These are phyloP conservation scores for Myxozyma neotropica DNA, from an alignment of 805 yeast genomes.

Conservation along the genomic window DNA sequence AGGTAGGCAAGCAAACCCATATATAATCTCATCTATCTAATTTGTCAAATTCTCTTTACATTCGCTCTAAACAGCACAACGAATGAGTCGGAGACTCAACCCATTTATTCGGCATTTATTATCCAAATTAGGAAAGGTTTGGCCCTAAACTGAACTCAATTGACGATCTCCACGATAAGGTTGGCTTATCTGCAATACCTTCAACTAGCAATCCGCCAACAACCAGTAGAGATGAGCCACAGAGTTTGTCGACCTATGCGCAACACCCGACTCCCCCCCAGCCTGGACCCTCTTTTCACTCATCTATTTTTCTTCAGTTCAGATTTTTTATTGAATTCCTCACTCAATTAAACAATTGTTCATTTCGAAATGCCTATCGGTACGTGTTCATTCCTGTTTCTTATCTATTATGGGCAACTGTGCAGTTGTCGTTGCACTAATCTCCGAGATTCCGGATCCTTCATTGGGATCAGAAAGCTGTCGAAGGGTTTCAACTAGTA, in stretches of 20 bases:
- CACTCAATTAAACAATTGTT: neutral
- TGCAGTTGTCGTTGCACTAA: neutral
- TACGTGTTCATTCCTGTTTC: neutral
- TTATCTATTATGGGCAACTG: neutral
- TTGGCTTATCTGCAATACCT: slow-evolving; percentile 6
- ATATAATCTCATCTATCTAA: neutral
- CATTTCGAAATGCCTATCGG: slow-evolving; percentile 7
- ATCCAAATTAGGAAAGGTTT: neutral
- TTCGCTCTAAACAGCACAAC: neutral
- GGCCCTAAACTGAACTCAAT: slow-evolving; percentile 10
- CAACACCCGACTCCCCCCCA: neutral
- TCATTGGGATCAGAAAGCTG: neutral
- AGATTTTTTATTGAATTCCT: neutral
- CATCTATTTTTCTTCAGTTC: neutral
- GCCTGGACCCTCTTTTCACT: neutral
- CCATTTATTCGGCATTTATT: neutral
- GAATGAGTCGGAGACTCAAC: neutral
- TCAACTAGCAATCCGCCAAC: neutral
- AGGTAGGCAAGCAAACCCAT: no score
- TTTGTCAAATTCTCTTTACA: neutral
- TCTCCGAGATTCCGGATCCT: neutral
- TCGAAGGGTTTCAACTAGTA: no score
- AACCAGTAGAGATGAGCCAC: neutral
- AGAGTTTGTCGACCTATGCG: neutral
- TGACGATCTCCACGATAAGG: neutral